Evolutionary conservation across 768 basidiomycete species (phyloP).

Genomic region (Boletus barrowsii): DNA sequence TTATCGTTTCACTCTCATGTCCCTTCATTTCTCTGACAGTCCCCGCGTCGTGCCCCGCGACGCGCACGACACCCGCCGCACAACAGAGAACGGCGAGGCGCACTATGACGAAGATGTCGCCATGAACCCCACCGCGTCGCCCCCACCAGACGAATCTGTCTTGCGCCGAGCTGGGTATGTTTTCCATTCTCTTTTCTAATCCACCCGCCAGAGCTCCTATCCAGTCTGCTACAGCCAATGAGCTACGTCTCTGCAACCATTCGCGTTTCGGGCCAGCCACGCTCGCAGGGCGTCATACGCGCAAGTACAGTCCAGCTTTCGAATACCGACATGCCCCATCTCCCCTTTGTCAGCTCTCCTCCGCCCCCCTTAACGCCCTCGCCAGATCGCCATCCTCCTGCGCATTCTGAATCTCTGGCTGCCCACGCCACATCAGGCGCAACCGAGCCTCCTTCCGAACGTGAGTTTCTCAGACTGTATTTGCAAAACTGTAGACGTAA

Average conservation of each 20-base stretch:
- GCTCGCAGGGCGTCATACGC: constrained; percentile 64
- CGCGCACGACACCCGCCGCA: neutral
- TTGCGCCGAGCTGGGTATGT: constrained; percentile 57
- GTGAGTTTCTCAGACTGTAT: constrained; percentile 18
- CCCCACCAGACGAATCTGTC: constrained; percentile 37
- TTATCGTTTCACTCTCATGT: constrained; percentile 7
- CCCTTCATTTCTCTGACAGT: neutral
- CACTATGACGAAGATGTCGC: constrained; percentile 12
- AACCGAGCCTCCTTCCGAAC: constrained; percentile 22
- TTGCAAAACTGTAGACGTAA: constrained; percentile 11
- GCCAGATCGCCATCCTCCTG: neutral
- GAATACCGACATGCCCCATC: constrained; percentile 36
- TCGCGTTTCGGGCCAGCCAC: constrained; percentile 32
- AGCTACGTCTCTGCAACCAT: constrained; percentile 38
- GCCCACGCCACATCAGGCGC: constrained; percentile 16
- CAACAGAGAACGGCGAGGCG: neutral
- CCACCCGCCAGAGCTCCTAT: neutral
- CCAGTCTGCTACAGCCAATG: constrained; percentile 55
- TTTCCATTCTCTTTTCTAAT: neutral
- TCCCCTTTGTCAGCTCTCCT: neutral
- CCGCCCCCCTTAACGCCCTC: neutral
- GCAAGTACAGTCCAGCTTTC: constrained; percentile 66
- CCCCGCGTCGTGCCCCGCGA: neutral
- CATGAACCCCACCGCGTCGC: constrained; percentile 18
- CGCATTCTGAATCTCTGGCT: constrained; percentile 1